Conservation (phyloP, 176 grass and related monocot genomes). For the Echinochloa phyllopogon region DNA sequence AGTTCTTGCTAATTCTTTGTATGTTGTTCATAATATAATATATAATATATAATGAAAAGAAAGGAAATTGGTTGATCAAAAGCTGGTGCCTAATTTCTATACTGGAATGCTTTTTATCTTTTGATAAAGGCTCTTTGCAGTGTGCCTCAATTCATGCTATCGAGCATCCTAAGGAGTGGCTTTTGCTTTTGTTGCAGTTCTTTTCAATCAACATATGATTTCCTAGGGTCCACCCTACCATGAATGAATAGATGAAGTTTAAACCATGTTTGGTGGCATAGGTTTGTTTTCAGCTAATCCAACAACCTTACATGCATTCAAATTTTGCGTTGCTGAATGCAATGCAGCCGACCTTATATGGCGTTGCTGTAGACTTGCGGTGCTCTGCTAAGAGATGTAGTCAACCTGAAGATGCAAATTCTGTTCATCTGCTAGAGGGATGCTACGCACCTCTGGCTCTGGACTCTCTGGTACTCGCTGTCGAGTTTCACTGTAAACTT, state of each 20-base stretch:
- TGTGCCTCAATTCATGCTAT: constrained; percentile 28
- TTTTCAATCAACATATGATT: constrained; percentile 22
- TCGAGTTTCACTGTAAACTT: not conserved
- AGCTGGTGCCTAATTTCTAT: constrained; percentile 43
- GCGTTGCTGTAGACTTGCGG: not conserved
- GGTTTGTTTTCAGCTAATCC: constrained; percentile 24
- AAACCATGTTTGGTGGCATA: not conserved
- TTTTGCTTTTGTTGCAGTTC: constrained; percentile 48
- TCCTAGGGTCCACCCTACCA: constrained; percentile 33
- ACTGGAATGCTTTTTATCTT: constrained; percentile 44
- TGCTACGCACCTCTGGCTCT: not conserved
- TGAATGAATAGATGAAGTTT: not conserved
- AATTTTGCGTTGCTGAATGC: constrained; percentile 11
- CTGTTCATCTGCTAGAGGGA: not conserved
- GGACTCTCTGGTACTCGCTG: not conserved
- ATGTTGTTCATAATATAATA: constrained; percentile 67
- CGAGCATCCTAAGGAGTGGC: constrained; percentile 36
- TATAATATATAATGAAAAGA: constrained; percentile 72
- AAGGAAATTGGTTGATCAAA: constrained; percentile 59
- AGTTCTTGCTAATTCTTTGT: constrained; percentile 68
- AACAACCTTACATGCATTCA: not conserved
- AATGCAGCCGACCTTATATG: not conserved
- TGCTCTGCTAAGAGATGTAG: not conserved
- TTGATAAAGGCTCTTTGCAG: constrained; percentile 45
- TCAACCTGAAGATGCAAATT: not conserved